Base-by-base conservation (phyloP, 805 yeast species). In the Spathaspora passalidarum region DNA sequence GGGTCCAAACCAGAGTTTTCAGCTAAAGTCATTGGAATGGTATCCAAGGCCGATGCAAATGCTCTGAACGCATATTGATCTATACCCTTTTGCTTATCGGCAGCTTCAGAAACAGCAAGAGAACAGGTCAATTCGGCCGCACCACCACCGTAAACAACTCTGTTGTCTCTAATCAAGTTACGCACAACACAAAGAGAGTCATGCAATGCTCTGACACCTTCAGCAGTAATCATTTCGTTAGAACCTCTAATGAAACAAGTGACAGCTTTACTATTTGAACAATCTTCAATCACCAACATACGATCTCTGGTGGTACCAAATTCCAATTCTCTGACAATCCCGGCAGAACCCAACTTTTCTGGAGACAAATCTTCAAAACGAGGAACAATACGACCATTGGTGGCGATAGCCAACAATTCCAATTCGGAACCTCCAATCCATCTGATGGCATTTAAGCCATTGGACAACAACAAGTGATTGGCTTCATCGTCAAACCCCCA, bases 401-500 rank as follows among this genome's bases (percentile, higher is more conserved):
- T 95, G 40, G 98, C 97, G 66, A 94, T 92, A 29, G 99, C 99
- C 60, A 95, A 83, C 53, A 89, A 79, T 72, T 92, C 99, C 56
- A 92, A 78, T 60, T 92, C 99, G 44, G 95, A 88, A 38, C 98
- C 99, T 50, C 98, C 99, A 43, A 94, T 96, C 99, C 99, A 94
- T 73, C 99, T 83, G 35, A 94, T 94, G 19, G 98, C 98, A 32
- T 97, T 96, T 52, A 94, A 78, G 37, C 88, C 80, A 67, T 92
- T 89, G 57, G 92, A 86, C 56, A 91, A 74, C 49, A 94, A 76
- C 62, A 94, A 71, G 68, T 94, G 97, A 69, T 92, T 92, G 36
- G 98, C 98, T 73, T 92, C 99, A 66, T 92, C 99, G 66, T 92
- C 99, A 59, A 92, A 94, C 14, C 99, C 99, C 99, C 99, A 92